Evolutionary conservation across 2,329 filamentous ascomycete species (phyloP), one percentile per base, ranked within the genome.

Genomic region (Aspergillus sp.): DNA sequence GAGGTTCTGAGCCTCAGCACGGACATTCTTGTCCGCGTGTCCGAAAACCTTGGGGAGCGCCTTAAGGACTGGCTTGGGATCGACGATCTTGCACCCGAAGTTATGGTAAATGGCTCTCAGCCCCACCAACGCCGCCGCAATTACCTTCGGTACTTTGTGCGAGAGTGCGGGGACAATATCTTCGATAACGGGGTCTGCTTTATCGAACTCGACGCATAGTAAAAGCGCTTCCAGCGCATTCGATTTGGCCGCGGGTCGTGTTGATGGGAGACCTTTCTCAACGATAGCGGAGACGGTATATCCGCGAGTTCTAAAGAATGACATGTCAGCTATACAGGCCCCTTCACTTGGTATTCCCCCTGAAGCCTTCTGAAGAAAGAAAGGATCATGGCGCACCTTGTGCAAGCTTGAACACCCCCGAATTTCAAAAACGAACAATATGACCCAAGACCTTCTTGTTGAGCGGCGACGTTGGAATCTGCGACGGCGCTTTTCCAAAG

Each of bases 1-100:
- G 49, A 98, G 75, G 58, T 86, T 90, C 42, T 93, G 93, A 23
- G 90, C 90, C 67, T 96, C 93, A 3, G 90, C 90, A 69, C 93
- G 85, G 13, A 98, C 88, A 65, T 97, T 97, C 72, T 98, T 98
- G 76, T 98, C 93, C 27, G 93, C 91, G 66, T 97, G 93, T 17
- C 88, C 89, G 64, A 96, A 98, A 2, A 85, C 85, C 64, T 95
- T 95, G 3, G 93, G 90, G 2, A 98, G 75, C 9, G 81, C 74
- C 66, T 97, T 97, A 50, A 97, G 79, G 17, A 94, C 83, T 1
- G 88, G 85, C 65, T 98, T 96, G 3, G 94, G 89, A 62, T 98
- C 93, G 44, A 93, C 85, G 15, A 89, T 83, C 70, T 95, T 95
- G 74, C 90, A 94, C 49, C 94, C 93, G 66, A 90, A 98, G 62